These are phyloP conservation scores for Onygenales sp. DNA, from an alignment of 2,329 filamentous ascomycete genomes.

Conservation along the genomic window DNA sequence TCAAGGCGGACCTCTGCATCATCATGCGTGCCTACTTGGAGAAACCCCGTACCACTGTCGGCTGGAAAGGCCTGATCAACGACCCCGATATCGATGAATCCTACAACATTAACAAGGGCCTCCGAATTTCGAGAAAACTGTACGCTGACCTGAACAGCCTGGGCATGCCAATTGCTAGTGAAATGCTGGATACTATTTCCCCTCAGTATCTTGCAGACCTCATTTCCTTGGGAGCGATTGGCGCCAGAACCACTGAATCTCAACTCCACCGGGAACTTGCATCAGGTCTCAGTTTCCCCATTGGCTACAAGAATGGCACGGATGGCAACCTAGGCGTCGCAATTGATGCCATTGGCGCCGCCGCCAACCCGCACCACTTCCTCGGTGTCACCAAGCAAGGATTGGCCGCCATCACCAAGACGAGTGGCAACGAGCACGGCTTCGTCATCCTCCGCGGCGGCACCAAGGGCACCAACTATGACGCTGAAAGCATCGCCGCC, in stretches of 20 bases:
- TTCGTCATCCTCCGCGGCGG: constrained; percentile 94
- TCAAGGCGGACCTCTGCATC: constrained; percentile 75
- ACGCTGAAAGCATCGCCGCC: constrained; percentile 69
- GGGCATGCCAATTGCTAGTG: constrained; percentile 90
- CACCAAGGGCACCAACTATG: constrained; percentile 86
- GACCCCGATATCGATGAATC: constrained; percentile 96
- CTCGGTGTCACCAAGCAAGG: constrained; percentile 98
- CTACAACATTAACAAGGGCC: constrained; percentile 98
- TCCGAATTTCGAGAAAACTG: constrained; percentile 82
- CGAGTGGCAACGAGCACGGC: constrained; percentile 88
- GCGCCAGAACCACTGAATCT: constrained; percentile 90
- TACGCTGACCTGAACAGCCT: constrained; percentile 79
- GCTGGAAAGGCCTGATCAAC: constrained; percentile 99
- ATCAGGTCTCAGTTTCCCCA: constrained; percentile 89
- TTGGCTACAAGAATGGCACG: constrained; percentile 99
- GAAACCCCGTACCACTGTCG: constrained; percentile 95
- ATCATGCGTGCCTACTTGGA: constrained; percentile 99
- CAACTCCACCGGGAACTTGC: constrained; percentile 95
- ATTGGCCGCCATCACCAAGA: constrained; percentile 87
- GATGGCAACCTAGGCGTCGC: constrained; percentile 85
- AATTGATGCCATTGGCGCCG: constrained; percentile 86
- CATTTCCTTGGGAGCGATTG: constrained; percentile 90
- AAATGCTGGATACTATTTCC: constrained; percentile 98
- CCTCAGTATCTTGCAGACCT: constrained; percentile 96
- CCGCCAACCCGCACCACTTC: constrained; percentile 67